Evolutionary conservation across 2,329 filamentous ascomycete genomes (phyloP), one percentile per base, ranked within the genome.

Genomic region (Scleromitrula shiraiana): DNA sequence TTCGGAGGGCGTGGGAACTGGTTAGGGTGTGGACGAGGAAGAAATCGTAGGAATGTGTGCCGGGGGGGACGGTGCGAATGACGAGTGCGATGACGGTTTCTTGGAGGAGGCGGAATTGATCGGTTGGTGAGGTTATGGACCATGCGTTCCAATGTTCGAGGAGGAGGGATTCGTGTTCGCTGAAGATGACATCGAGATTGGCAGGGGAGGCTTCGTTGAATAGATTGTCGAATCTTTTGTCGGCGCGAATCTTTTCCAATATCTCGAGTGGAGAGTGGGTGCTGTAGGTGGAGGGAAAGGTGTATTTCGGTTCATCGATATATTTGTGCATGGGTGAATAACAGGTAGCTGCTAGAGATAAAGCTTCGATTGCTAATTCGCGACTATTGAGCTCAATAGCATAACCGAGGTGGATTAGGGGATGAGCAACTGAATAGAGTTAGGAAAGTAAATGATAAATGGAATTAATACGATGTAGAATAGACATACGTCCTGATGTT

Each of bases 351-450:
- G 82, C 73, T 52, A 95, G 72, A 0, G 79, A 81, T 0, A 98
- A 74, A 1, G 89, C 86, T 70, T 98, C 93, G 67, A 95, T 93
- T 40, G 83, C 90, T 17, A 97, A 65, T 55, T 94, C 91, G 50
- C 83, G 85, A 57, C 78, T 93, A 53, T 86, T 79, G 59, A 97
- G 74, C 69, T 98, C 91, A 62, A 85, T 91, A 8, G 89, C 93
- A 63, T 95, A 96, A n/a, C 82, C 90, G 2, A 98, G 75, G 61
- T 97, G 93, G 50, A 97, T 93, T n/a, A 97, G 72, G 1, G 91
- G 87, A 60, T 96, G 88, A 15, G 85, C 91, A 52, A 95, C 86
- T 91, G 23, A 8, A 14, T 7, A 3, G 10, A 30, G 35, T 55
- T 26, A 56, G 49, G 26, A 45, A n/a, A 17, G 17, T 17, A 14